Base-by-base conservation (phyloP, 768 basidiomycete genomes). In the button mushroom (Agaricus bisporus) region DNA sequence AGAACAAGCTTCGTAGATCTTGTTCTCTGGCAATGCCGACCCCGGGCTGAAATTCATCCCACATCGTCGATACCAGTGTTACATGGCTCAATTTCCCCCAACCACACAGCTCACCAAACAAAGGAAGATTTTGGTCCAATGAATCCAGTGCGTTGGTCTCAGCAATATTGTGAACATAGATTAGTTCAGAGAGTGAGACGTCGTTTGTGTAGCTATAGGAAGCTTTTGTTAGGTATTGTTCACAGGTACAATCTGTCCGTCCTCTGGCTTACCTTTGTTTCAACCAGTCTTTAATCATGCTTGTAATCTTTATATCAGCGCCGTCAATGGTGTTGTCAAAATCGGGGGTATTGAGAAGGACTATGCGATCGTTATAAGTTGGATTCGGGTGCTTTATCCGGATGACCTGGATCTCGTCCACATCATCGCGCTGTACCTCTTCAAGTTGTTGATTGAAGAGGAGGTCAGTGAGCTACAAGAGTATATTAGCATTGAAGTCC, bases 1-100 rank as follows among this genome's bases (percentile, higher is more conserved):
- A 76, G 49, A 67, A 32, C 32, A 32, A 32, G 32, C 32, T 32
- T 7, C 32, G 32, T 32, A 32, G 5, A 42, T 70, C 58, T 17
- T 42, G 35, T 46, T 68, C 69, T 12, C 72, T 61, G 39, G 42
- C 41, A 22, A 57, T 41, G 4, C 66, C 70, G 3, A 60, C 55
- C 0, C 25, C 37, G 3, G 17, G 38, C 0, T 61, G 59, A 14
- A 70, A 59, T 41, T 63, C 61, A 53, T 68, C 66, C 72, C 71
- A 74, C 67, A 70, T 73, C n/a, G 72, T 72, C 1, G 73, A 71
- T 9, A 62, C 66, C 11, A 75, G 55, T 15, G 66, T 55, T 5
- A 75, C 67, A 10, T 66, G 65, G 1, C 57, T 54, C 14, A 68
- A 61, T 28, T 64, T 62, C 7, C 48, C 52, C 35, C 60, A 56